A percentile compares a stretch with the other conserved stretches of the same genome.
Evolutionary conservation across 2,329 filamentous ascomycete species (phyloP).

Genomic region (Zalaria sp.): DNA sequence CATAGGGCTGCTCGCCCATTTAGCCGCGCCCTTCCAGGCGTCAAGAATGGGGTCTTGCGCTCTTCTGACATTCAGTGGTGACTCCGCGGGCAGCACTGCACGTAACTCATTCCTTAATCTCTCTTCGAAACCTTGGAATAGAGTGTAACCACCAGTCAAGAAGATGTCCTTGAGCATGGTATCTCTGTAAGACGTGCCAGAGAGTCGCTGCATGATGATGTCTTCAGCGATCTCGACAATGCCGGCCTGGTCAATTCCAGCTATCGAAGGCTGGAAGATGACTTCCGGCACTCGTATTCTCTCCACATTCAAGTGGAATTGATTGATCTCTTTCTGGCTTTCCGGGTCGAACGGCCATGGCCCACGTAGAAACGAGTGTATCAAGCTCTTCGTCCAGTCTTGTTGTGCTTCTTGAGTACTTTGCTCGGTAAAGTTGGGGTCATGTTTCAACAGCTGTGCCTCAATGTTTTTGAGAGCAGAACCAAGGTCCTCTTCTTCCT

Average conservation of each 20-base stretch:
- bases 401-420: constrained; percentile 83
- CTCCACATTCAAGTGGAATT: constrained; percentile 93
- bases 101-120: constrained; percentile 59
- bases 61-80: constrained; percentile 53
- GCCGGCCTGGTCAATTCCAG: constrained; percentile 84
- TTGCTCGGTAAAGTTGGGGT: constrained; percentile 80
- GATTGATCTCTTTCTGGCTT: constrained; percentile 66
- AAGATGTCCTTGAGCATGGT: constrained; percentile 77
- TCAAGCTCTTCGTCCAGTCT: constrained; percentile 84
- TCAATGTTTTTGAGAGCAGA: constrained; percentile 64
- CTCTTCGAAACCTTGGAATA: constrained; percentile 80
- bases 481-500: constrained; percentile 79
- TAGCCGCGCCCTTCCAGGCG: constrained; percentile 84
- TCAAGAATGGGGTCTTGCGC: constrained; percentile 69
- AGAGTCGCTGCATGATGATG: constrained; percentile 72
- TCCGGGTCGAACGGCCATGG: constrained; percentile 74
- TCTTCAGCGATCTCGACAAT: constrained; percentile 84
- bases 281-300: constrained; percentile 89
- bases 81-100: constrained; percentile 55
- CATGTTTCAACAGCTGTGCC: constrained; percentile 70
- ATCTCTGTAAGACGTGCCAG: constrained; percentile 40
- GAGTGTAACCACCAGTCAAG: constrained; percentile 80
- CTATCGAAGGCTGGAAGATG: constrained; percentile 82
- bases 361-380: constrained; percentile 83
- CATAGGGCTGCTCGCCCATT: constrained; percentile 57